Evolutionary conservation across 2,329 filamentous ascomycete species (phyloP), one percentile per base, ranked within the genome.

Genomic region (Ophiosphaerella herpotricha): DNA sequence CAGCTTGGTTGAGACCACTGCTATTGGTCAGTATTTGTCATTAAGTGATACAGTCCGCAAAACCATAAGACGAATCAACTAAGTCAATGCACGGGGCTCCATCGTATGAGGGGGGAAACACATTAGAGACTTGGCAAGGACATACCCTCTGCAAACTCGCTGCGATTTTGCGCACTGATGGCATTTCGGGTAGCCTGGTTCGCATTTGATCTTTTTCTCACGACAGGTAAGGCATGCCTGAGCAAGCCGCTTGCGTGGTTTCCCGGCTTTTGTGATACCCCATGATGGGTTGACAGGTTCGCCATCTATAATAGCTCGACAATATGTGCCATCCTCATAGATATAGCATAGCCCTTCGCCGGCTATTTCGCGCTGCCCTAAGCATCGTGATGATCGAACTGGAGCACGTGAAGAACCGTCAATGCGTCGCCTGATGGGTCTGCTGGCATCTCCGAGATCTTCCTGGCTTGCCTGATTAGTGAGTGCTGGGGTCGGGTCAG

Each of bases 161-260:
- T 91, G 90, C 67, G 93, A 93, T 76, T 96, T 96, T 70, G 94
- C 88, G 71, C 92, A 97, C 74, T 96, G 91, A 46, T 92, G 84
- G 64, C 92, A 97, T 61, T 90, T 91, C 34, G 89, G 89, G 58
- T 85, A 88, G 62, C 92, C 91, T 1, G 91, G 92, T 58, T 96
- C 91, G 67, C 92, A 97, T 74, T 96, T 96, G 77, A 97, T 96
- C 80, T 96, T 97, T 84, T 96, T 97, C 76, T 96, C 91, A 43
- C 92, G 85, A 71, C 92, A 97, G 11, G 91, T 94, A 50, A 96
- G 82, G 68, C 92, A 97, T n/a, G 91, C 91, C 70, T 96, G 91
- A 21, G 92, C 91, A 48, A 96, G 80, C 48, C 92, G 83, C 77
- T 97, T 97, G 60, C 92, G 85, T 40, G 92, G 91, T 76, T 96